Conservation (phyloP, 371 early-diverging fungal species). For the Mucor mucedo region DNA sequence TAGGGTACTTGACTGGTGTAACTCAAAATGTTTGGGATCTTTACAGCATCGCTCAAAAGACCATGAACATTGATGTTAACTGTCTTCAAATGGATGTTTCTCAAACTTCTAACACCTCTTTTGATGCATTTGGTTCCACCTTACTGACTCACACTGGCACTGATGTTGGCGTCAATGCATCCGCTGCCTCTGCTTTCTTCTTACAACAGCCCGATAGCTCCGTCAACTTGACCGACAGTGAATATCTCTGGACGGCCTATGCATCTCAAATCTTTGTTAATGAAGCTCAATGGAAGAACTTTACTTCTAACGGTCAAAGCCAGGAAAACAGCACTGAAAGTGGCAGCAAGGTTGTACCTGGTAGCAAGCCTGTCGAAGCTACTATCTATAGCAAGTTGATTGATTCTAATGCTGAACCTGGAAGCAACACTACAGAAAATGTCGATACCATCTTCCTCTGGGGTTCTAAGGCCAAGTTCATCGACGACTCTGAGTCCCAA, state of each 20-base stretch:
- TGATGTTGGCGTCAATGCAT: constrained; percentile 19
- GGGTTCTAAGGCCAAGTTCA: constrained; percentile 10
- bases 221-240: constrained; percentile 9
- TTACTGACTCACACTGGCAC: constrained; percentile 16
- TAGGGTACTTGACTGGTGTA: constrained; percentile 30
- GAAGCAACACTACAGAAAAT: constrained; percentile 13
- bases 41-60: constrained; percentile 8
- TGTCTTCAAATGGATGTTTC: constrained; percentile 24
- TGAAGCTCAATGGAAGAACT: constrained; percentile 24
- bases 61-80: constrained; percentile 16
- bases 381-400: constrained; percentile 23
- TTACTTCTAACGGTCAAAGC: constrained; percentile 18
- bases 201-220: constrained; percentile 16
- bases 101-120: constrained; percentile 12
- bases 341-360: constrained; percentile 22
- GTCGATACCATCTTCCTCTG: constrained; percentile 30
- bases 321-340: constrained; percentile 5
- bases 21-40: constrained; percentile 24
- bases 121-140: constrained; percentile 19
- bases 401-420: constrained; percentile 27
- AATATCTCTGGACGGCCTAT: constrained; percentile 23
- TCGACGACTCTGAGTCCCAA: neutral
- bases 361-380: constrained; percentile 13
- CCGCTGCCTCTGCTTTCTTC: constrained; percentile 20
- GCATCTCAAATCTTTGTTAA: constrained; percentile 32